These are phyloP conservation scores for Mucor plumbeus DNA, from an alignment of 371 early-diverging fungal genomes.

Conservation along the genomic window DNA sequence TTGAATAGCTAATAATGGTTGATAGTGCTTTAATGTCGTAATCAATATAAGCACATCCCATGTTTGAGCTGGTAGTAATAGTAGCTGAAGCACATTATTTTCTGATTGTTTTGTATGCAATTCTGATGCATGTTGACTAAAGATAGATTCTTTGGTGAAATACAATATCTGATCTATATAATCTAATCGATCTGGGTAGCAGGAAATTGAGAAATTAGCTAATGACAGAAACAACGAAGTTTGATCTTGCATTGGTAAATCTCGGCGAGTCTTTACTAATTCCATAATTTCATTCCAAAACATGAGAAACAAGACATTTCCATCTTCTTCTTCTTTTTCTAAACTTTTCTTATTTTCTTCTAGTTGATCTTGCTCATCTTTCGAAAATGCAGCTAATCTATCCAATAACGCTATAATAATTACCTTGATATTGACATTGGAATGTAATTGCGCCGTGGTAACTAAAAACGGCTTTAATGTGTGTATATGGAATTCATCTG, in stretches of 20 bases:
- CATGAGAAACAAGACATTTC: slow-evolving; percentile 76
- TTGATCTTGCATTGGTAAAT: slow-evolving; percentile 89
- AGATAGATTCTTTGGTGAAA: slow-evolving; percentile 75
- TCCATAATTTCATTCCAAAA: slow-evolving; percentile 95
- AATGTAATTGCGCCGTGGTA: slow-evolving; percentile 83
- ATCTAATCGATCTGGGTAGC: slow-evolving; percentile 86
- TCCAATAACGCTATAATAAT: slow-evolving; percentile 91
- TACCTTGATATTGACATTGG: slow-evolving; percentile 86
- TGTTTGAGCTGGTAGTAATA: slow-evolving; percentile 69
- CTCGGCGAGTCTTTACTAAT: slow-evolving; percentile 85
- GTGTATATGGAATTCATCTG: slow-evolving; percentile 91
- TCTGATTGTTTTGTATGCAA: slow-evolving; percentile 64
- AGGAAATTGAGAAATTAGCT: slow-evolving; percentile 87
- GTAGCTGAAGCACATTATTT: slow-evolving; percentile 66
- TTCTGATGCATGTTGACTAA: slow-evolving; percentile 60
- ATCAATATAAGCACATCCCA: slow-evolving; percentile 17
- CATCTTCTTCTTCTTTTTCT: slow-evolving; percentile 2
- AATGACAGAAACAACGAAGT: slow-evolving; percentile 86
- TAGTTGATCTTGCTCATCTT: slow-evolving; percentile 31
- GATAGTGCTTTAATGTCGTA: slow-evolving; percentile 68
- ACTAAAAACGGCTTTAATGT: slow-evolving; percentile 83
- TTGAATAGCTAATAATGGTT: slow-evolving; percentile 79
- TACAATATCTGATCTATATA: slow-evolving; percentile 89
- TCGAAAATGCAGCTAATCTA: slow-evolving; percentile 64
- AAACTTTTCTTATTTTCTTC: slow-evolving; percentile 8